A percentile compares a stretch with the other conserved stretches of the same genome.
Evolutionary conservation across 164 flowering plant genomes (phyloP).

Genomic region (Vitis amurensis): DNA sequence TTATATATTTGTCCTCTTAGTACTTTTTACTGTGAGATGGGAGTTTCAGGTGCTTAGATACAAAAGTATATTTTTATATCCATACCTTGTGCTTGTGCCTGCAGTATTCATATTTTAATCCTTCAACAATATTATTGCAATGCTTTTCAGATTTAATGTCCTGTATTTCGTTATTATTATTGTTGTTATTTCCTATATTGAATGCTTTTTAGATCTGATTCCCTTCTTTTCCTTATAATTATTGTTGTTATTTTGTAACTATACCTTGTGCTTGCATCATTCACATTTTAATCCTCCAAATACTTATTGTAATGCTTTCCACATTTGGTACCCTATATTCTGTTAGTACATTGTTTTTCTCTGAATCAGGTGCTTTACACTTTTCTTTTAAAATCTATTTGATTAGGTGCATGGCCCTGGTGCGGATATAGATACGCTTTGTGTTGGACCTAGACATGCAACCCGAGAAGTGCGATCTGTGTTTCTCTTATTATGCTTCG

Average conservation of each 20-base stretch:
- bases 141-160: not conserved
- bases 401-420: constrained; percentile 98
- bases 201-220: too few species aligned
- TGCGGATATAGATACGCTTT: constrained; percentile 94
- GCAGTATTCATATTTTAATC: not conserved
- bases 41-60: too few species aligned
- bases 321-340: too few species aligned
- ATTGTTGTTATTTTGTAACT: not conserved
- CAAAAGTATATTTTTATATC: too few species aligned
- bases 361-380: not conserved
- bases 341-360: too few species aligned
- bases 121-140: not conserved
- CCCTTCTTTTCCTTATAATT: not conserved
- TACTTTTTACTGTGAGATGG: too few species aligned
- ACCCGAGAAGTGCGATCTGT: constrained; percentile 69
- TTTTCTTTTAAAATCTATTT: constrained; percentile 3
- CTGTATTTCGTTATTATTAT: not conserved
- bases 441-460: constrained; percentile 95
- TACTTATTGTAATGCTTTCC: too few species aligned
- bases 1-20: too few species aligned
- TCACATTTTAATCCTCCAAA: too few species aligned
- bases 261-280: too few species aligned
- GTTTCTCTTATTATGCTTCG: constrained; percentile 11
- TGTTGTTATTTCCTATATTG: too few species aligned
- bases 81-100: not conserved